These are phyloP conservation scores for Nothophoma quercina DNA, from an alignment of 2,329 filamentous ascomycete genomes.

Conservation along the genomic window DNA sequence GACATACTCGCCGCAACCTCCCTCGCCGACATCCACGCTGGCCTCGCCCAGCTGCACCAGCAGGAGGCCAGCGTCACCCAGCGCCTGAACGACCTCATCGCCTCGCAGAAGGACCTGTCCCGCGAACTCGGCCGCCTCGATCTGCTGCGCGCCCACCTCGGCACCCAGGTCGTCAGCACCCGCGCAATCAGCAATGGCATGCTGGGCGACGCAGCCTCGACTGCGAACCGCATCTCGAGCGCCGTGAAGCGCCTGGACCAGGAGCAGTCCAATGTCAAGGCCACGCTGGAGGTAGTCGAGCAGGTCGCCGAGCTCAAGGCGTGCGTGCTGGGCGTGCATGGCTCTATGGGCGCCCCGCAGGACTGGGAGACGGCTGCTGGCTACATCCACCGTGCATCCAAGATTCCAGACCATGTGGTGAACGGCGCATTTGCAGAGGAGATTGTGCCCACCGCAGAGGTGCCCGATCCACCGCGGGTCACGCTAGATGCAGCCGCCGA, in stretches of 20 bases:
- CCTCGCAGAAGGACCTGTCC: conserved; percentile 84
- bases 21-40: conserved; percentile 79
- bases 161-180: conserved; percentile 83
- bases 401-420: conserved; percentile 81
- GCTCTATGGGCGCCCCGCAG: conserved; percentile 96
- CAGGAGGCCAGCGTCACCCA: conserved; percentile 78
- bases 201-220: conserved; percentile 85
- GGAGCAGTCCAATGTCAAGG: conserved; percentile 90
- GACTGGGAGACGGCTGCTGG: conserved; percentile 97
- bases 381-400: conserved; percentile 83
- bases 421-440: conserved; percentile 86
- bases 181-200: conserved; percentile 87
- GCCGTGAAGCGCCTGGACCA: conserved; percentile 88
- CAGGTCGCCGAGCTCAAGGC: conserved; percentile 97
- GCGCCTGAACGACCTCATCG: conserved; percentile 77
- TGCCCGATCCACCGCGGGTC: conserved; percentile 86
- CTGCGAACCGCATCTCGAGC: conserved; percentile 82
- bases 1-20: conserved; percentile 71
- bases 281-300: conserved; percentile 89
- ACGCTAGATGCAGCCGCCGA: conserved; percentile 89
- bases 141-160: conserved; percentile 84
- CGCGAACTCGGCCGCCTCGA: conserved; percentile 89
- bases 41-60: conserved; percentile 75
- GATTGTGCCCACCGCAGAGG: conserved; percentile 94
- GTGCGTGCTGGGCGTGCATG: conserved; percentile 91